phyloP scores from a whole-genome alignment of 805 yeast genomes.

The Tetrapisispora fleetii region DNA sequence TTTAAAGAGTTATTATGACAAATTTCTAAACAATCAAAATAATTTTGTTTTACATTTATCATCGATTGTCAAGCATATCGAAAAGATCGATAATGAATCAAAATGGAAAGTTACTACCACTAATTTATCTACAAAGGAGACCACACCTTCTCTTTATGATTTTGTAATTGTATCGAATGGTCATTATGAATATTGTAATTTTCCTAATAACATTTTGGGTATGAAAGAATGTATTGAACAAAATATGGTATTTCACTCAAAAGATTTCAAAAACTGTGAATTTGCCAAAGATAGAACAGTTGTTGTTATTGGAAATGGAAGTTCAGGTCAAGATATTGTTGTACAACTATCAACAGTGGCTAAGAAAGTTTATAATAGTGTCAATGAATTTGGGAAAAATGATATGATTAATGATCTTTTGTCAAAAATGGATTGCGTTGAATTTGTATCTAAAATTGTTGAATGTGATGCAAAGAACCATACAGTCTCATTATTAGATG shows the following conservation, averaged over 20 bases:
- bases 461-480: slow-evolving; percentile 18
- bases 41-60: slow-evolving; percentile 21
- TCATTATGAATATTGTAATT: slow-evolving; percentile 33
- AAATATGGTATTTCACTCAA: slow-evolving; percentile 32
- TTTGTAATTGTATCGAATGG: slow-evolving; percentile 36
- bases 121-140: slow-evolving; percentile 6
- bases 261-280: slow-evolving; percentile 29
- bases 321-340: slow-evolving; percentile 36
- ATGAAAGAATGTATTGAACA: slow-evolving; percentile 29
- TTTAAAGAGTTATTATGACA: slow-evolving; percentile 42
- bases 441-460: slow-evolving; percentile 24
- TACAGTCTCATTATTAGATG: slow-evolving; percentile 27
- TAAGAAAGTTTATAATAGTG: slow-evolving; percentile 35
- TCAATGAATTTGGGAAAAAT: slow-evolving; percentile 45
- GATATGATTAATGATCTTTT: slow-evolving; percentile 1
- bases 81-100: slow-evolving; percentile 5
- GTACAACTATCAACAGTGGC: slow-evolving; percentile 32
- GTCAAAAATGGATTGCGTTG: not conserved
- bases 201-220: slow-evolving; percentile 32
- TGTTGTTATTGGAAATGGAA: slow-evolving; percentile 34
- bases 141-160: slow-evolving; percentile 32
- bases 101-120: slow-evolving; percentile 11
- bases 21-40: slow-evolving; percentile 17
- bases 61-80: slow-evolving; percentile 16
- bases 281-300: slow-evolving; percentile 29